These are phyloP conservation scores for Fusarium sp. DNA, from an alignment of 2,329 filamentous ascomycete species.

Conservation along the genomic window DNA sequence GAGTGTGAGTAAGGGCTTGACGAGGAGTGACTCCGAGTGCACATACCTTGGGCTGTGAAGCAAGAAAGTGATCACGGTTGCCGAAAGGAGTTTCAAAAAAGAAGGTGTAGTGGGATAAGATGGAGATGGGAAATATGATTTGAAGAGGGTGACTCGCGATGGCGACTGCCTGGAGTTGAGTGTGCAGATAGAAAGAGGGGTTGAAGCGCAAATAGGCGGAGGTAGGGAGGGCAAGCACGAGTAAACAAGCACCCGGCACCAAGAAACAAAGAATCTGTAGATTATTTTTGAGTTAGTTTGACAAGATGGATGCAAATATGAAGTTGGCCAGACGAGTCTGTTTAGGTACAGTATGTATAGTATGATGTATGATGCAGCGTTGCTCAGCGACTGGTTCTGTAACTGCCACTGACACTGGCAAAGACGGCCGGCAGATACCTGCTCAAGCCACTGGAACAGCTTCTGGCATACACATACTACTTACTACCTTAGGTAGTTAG, in stretches of 20 bases:
- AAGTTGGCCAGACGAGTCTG: not conserved
- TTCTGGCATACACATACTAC: too few relatives aligned
- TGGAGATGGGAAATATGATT: not conserved
- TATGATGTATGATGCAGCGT: not conserved
- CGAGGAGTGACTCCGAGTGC: not conserved
- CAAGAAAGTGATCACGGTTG: not conserved
- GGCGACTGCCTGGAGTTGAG: not conserved
- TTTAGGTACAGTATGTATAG: not conserved
- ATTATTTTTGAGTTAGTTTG: too few relatives aligned
- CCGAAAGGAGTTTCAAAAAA: not conserved
- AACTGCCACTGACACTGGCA: not conserved
- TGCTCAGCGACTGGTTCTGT: constrained; percentile 21
- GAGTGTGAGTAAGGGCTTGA: not conserved
- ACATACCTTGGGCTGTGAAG: not conserved
- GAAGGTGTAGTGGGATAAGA: not conserved
- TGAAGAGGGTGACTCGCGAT: not conserved
- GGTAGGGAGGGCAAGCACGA: not conserved
- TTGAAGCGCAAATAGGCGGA: not conserved
- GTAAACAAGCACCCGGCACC: too few relatives aligned
- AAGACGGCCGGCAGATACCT: not conserved
- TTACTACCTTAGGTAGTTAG: too few relatives aligned
- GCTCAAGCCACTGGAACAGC: not conserved
- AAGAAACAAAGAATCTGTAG: too few relatives aligned
- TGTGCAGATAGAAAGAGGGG: not conserved
- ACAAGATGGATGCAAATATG: not conserved